Evolutionary conservation across 2,329 filamentous ascomycete species (phyloP).

Genomic region (Endothia cerciana): DNA sequence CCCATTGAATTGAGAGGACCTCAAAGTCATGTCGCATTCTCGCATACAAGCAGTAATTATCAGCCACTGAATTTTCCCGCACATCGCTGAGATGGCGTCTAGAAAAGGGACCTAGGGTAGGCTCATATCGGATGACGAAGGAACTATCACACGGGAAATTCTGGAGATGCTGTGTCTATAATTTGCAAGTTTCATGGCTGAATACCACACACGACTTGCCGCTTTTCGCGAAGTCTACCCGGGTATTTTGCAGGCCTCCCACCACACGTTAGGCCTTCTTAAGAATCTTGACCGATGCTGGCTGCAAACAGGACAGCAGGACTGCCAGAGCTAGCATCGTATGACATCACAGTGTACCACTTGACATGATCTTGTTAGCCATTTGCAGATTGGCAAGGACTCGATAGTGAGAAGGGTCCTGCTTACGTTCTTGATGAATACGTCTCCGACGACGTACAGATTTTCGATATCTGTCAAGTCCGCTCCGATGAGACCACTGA

Average conservation of each 20-base stretch:
- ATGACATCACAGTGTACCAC: slow-evolving; percentile 24
- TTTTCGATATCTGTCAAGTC: slow-evolving; percentile 16
- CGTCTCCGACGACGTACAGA: slow-evolving; percentile 19
- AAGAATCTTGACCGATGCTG: slow-evolving; percentile 13
- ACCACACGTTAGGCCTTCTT: neutral
- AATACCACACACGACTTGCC: neutral
- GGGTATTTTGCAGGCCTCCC: neutral
- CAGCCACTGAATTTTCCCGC: no score
- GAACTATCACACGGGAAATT: no score
- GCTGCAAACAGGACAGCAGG: slow-evolving; percentile 19
- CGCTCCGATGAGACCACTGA: slow-evolving; percentile 14
- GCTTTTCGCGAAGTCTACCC: neutral
- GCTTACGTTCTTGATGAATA: slow-evolving; percentile 22
- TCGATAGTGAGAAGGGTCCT: neutral
- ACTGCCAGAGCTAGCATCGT: slow-evolving; percentile 13
- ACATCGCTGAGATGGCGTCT: no score
- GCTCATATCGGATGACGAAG: no score
- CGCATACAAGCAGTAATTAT: no score
- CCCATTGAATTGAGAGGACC: no score
- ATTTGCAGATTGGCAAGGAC: neutral
- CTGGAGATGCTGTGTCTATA: no score
- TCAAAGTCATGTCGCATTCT: no score
- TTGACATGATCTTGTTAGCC: neutral
- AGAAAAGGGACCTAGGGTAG: no score
- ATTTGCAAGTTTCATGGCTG: neutral